These are phyloP conservation scores for Stephania cephalantha DNA, from an alignment of 164 flowering plant genomes.

Conservation along the genomic window DNA sequence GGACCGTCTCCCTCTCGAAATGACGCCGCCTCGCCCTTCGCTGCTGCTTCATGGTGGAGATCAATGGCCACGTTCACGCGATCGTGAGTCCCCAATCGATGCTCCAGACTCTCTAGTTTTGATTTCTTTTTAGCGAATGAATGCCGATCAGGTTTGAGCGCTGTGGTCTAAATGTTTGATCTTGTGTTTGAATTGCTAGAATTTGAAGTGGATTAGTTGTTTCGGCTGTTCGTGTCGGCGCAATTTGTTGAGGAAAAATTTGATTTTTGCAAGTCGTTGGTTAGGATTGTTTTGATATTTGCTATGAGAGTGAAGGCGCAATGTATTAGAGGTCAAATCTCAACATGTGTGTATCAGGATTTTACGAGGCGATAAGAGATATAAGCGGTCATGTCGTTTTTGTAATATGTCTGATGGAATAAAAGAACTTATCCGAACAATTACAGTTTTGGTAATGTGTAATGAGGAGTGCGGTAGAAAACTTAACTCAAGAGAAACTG, in stretches of 20 bases:
- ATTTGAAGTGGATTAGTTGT: background rate
- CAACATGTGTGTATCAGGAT: background rate
- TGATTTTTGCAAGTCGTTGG: background rate
- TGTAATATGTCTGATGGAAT: background rate
- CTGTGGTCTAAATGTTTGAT: too few species aligned
- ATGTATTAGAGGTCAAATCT: background rate
- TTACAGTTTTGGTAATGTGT: background rate
- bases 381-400: too few species aligned
- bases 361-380: background rate
- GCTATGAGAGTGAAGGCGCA: background rate
- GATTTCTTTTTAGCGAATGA: background rate
- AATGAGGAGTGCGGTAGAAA: too few species aligned
- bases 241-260: background rate
- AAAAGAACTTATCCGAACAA: background rate
- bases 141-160: background rate
- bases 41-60: conserved; percentile 50
- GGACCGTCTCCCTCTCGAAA: conserved; percentile 26
- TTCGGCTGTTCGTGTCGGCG: background rate
- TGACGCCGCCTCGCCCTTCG: conserved; percentile 16
- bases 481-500: too few species aligned
- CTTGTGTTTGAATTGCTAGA: background rate
- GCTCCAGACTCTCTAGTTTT: background rate
- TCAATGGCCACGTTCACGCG: conserved; percentile 94
- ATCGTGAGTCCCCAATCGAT: conserved; percentile 37
- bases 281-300: background rate